Evolutionary conservation across 805 yeast genomes (phyloP).

Genomic region (Hanseniaspora vineae): DNA sequence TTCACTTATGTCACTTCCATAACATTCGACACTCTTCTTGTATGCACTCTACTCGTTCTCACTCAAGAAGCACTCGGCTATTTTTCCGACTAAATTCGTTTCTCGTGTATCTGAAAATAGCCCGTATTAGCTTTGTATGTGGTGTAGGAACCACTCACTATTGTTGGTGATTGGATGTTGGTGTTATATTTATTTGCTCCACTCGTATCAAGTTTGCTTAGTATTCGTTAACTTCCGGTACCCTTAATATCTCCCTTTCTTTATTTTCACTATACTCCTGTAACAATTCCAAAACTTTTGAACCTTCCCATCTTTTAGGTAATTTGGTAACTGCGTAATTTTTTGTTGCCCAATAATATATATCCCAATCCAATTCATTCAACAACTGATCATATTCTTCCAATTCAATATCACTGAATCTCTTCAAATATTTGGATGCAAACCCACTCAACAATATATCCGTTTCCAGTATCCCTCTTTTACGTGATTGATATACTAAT

Average conservation of each 20-base stretch:
- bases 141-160: too few relatives aligned
- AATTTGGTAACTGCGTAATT: constrained; percentile 72
- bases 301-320: constrained; percentile 74
- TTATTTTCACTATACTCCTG: constrained; percentile 66
- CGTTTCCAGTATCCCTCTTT: constrained; percentile 90
- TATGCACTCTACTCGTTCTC: too few relatives aligned
- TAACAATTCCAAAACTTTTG: constrained; percentile 46
- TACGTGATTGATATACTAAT: constrained; percentile 78
- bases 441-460: constrained; percentile 77
- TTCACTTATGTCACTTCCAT: too few relatives aligned
- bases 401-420: constrained; percentile 49
- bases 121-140: too few relatives aligned
- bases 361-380: constrained; percentile 98
- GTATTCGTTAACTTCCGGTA: constrained; percentile 53
- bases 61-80: too few relatives aligned
- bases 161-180: too few relatives aligned
- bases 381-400: constrained; percentile 76
- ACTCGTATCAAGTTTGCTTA: not conserved
- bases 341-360: constrained; percentile 92
- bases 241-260: constrained; percentile 61
- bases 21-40: too few relatives aligned
- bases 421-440: constrained; percentile 58
- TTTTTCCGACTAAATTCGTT: too few relatives aligned
- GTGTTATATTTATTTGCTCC: too few relatives aligned
- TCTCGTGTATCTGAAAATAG: too few relatives aligned